Percentiles rank a stretch among this genome's conserved stretches.
Conservation (phyloP, 768 basidiomycete species). For the Hydnum rufescens region DNA sequence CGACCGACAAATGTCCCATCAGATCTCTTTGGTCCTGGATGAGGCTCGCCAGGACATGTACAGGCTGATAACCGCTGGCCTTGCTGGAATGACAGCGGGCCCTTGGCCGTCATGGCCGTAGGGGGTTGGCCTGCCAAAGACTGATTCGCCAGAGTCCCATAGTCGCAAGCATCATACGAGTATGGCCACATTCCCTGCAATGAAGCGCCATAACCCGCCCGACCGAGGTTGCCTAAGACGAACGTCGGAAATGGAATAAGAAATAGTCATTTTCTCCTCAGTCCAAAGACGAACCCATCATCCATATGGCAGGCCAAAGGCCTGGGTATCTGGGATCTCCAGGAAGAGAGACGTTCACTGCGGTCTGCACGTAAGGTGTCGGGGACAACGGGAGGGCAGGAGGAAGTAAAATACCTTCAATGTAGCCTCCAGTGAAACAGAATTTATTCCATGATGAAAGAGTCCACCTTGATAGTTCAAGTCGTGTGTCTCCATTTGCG, state of each 20-base stretch:
- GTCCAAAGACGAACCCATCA: background rate
- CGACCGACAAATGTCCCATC: slow-evolving; percentile 71
- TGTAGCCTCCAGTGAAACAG: slow-evolving; percentile 5
- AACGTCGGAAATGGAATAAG: slow-evolving; percentile 28
- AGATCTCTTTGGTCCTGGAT: slow-evolving; percentile 63
- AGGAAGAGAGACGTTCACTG: slow-evolving; percentile 13
- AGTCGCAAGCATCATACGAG: slow-evolving; percentile 67
- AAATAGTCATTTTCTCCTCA: background rate
- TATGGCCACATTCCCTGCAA: slow-evolving; percentile 68
- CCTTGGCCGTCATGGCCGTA: slow-evolving; percentile 28
- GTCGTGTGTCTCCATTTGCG: slow-evolving; percentile 41
- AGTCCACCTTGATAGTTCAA: slow-evolving; percentile 24
- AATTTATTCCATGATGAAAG: slow-evolving; percentile 72
- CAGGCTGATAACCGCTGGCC: slow-evolving; percentile 78
- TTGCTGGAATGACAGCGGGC: slow-evolving; percentile 59
- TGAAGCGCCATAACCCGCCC: slow-evolving; percentile 74
- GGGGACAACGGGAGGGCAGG: background rate
- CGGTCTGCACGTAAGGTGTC: background rate
- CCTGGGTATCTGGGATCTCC: slow-evolving; percentile 19
- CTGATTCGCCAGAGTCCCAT: slow-evolving; percentile 80
- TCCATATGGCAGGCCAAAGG: slow-evolving; percentile 39
- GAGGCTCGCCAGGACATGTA: slow-evolving; percentile 56
- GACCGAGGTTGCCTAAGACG: slow-evolving; percentile 47
- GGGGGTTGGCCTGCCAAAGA: slow-evolving; percentile 35
- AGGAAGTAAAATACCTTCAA: slow-evolving; percentile 4